These are phyloP conservation scores for Botrytis tulipae DNA, from an alignment of 2,329 filamentous ascomycete species.

Conservation along the genomic window DNA sequence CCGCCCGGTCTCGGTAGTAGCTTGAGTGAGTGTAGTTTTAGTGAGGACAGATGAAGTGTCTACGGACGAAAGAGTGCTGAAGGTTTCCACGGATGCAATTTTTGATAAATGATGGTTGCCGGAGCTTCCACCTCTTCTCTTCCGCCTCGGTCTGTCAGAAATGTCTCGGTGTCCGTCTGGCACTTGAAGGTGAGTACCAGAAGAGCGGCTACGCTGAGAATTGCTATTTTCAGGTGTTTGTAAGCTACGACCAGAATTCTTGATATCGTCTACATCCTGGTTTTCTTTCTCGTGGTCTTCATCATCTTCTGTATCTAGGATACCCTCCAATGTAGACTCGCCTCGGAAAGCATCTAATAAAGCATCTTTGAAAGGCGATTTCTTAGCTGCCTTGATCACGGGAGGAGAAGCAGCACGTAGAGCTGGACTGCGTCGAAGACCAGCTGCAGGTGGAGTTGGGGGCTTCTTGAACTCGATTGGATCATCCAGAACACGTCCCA, in stretches of 20 bases:
- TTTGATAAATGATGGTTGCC: constrained; percentile 36
- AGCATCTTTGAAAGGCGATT: constrained; percentile 55
- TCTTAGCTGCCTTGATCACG: constrained; percentile 44
- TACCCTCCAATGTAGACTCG: constrained; percentile 47
- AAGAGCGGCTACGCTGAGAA: constrained; percentile 17
- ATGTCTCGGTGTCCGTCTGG: constrained; percentile 7
- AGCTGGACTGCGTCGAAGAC: constrained; percentile 56
- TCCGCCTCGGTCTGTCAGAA: constrained; percentile 24
- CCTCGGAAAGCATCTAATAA: constrained; percentile 62
- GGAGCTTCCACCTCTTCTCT: constrained; percentile 29
- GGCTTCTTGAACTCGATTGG: constrained; percentile 15
- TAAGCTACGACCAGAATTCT: constrained; percentile 18
- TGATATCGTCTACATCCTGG: constrained; percentile 21
- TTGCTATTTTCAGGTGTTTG: constrained; percentile 22
- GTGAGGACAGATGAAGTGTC: constrained; percentile 34
- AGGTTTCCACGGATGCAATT: constrained; percentile 36
- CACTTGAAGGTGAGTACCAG: constrained; percentile 24
- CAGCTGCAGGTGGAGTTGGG: constrained; percentile 36
- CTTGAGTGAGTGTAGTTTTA: constrained; percentile 45
- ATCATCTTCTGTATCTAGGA: constrained; percentile 24
- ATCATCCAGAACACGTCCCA: constrained; percentile 8
- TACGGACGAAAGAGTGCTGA: constrained; percentile 28
- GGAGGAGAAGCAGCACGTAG: constrained; percentile 52
- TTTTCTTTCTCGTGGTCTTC: constrained; percentile 29
- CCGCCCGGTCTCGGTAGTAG: constrained; percentile 32